Evolutionary conservation across 345 rosid species (phyloP), one percentile per base, ranked within the genome.

Genomic region (Boechera stricta): DNA sequence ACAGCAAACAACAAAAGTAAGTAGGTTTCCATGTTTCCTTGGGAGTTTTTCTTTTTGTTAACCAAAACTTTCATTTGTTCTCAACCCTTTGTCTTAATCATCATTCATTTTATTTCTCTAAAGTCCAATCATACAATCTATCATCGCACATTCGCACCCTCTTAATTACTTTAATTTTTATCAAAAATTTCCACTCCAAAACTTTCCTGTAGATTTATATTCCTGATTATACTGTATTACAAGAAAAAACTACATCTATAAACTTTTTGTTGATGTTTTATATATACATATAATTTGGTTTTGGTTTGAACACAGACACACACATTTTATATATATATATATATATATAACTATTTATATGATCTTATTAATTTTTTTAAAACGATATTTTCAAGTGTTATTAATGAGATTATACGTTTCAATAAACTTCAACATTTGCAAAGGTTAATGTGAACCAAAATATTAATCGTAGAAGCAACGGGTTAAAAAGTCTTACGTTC

Each of bases 21-120:
- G 76, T 77, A 70, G 76, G 45, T 63, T 26, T 69, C 76, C 80
- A 77, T 71, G 80, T 77, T 70, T 77, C 52, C 76, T 63, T 71
- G 79, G 36, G 29, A 52, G 39, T 21, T 59, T 60, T 68, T 67
- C 64, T 62, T 69, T 44, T 62, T 62, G 39, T 53, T 62, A 60
- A 29, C 70, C 33, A 38, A 56, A 44, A 35, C 45, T 76, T 69
- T 65, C 38, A 12, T 61, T 52, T 61, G 24, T 52, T 62, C 39
- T 53, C 24, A 53, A 59, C 62, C 62, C 7, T 75, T 67, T 67
- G 55, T 63, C 61, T 39, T 69, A 33, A 61, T 76, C 11, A 53
- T 61, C 60, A 66, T 66, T 45, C 63, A 21, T 58, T 59, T 13
- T 18, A 29, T 48, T 53, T 69, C 15, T 60, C 45, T 69, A 60